Base-by-base conservation (phyloP, 2,329 filamentous ascomycete species). In the Kalmusia sp. region DNA sequence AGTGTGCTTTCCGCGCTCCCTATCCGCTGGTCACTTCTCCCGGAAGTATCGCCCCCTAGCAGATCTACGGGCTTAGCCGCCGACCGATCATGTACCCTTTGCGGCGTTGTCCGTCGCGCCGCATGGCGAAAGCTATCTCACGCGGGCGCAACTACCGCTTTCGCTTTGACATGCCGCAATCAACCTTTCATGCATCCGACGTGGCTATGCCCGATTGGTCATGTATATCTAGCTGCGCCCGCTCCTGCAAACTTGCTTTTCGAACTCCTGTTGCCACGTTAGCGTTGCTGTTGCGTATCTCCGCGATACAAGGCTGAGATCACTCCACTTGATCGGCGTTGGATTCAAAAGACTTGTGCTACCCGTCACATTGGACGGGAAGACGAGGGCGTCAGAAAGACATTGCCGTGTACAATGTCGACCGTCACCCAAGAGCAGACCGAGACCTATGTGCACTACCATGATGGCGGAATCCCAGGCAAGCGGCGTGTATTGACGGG, bases 381-480 rank as follows among this genome's bases (percentile, higher is more conserved):
- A 21, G 43, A 46, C 22, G 30, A 11, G 17, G 14, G 5, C 15
- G n/a, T 11, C n/a, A n/a, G n/a, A n/a, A n/a, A 21, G n/a, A 3
- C 21, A 43, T 35, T 14, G 21, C 19, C 35, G 6, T 28, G 12
- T 24, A 30, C 45, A 2, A 48, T 48, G 34, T 48, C 45, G 19
- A 45, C 17, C n/a, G 39, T 24, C 3, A 64, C 47, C 6, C 48
- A 51, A 24, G 59, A 49, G 2, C 19, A 59, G 41, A 45, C 57
- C 6, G 52, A 57, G 27, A 51, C 48, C 4, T 70, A 63, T 57
- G 64, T 70, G 0, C 59, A 70, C 31, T 71, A 70, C 49, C 67
- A 71, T 15, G 68, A 71, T 55, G 68, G 69, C 21, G 68, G 68
- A 1, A 48, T 65, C 4, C 65, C 65, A 4, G 68, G 69, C 19